Evolutionary conservation across 2,329 filamentous ascomycete genomes (phyloP).

Genomic region (Leptodontidium sp.): DNA sequence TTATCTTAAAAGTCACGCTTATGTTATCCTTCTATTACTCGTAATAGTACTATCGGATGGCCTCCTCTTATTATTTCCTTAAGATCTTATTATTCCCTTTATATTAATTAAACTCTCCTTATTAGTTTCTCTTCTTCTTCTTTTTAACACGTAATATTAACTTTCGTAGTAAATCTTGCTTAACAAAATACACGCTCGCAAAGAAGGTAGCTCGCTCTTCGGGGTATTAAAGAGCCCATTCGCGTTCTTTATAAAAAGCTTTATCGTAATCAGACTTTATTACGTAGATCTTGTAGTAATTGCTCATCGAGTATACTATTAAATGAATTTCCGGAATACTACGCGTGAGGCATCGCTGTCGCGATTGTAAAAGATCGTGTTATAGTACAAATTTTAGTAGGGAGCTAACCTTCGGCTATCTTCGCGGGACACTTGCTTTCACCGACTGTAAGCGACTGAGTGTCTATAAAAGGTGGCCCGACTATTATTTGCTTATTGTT

Average conservation of each 20-base stretch:
- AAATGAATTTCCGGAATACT: neutral
- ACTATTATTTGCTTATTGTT: too few species aligned
- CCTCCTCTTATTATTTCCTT: neutral
- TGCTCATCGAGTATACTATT: neutral
- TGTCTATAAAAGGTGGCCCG: too few species aligned
- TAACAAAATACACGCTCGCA: neutral
- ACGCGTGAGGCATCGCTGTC: neutral
- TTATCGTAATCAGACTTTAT: neutral
- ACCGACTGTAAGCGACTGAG: neutral
- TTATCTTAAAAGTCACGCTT: conserved; percentile 3
- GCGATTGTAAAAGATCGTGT: neutral
- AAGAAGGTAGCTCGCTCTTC: neutral
- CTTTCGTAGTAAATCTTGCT: neutral
- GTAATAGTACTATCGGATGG: conserved; percentile 16
- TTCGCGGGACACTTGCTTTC: neutral
- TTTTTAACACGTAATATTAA: neutral
- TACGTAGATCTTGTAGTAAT: neutral
- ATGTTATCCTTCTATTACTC: conserved; percentile 2
- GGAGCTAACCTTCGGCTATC: neutral
- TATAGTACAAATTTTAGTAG: neutral
- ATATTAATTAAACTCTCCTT: neutral
- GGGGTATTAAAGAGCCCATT: neutral
- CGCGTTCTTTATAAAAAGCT: neutral
- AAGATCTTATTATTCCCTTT: conserved; percentile 8
- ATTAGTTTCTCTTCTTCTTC: neutral